These are phyloP conservation scores for Eimeria sp. DNA, from an alignment of 169 alveolate species.

Conservation along the genomic window DNA sequence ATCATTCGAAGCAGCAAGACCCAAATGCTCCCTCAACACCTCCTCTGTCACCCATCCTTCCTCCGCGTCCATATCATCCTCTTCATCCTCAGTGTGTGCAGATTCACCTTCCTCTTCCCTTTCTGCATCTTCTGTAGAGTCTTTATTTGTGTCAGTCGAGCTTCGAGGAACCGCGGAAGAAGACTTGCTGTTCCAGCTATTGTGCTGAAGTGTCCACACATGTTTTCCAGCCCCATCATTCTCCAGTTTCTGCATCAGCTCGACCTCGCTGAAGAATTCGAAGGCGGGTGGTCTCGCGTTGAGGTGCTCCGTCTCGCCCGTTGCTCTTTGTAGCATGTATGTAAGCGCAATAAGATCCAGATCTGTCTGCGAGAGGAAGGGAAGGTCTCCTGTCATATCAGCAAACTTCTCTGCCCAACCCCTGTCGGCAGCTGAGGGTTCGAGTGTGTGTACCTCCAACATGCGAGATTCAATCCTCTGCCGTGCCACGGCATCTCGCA, in stretches of 20 bases:
- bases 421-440: slow-evolving; percentile 80
- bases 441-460: slow-evolving; percentile 66
- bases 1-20: not conserved
- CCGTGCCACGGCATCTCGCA: slow-evolving; percentile 88
- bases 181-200: not conserved
- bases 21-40: slow-evolving; percentile 45
- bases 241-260: slow-evolving; percentile 9
- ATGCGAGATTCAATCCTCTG: slow-evolving; percentile 26
- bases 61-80: slow-evolving; percentile 27
- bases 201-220: slow-evolving; percentile 38
- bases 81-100: not conserved
- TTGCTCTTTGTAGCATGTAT: slow-evolving; percentile 81
- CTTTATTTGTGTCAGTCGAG: not conserved
- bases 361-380: slow-evolving; percentile 75
- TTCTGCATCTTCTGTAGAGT: not conserved
- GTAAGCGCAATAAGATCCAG: slow-evolving; percentile 84
- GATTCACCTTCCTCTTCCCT: not conserved
- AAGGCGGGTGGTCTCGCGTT: slow-evolving; percentile 53
- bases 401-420: slow-evolving; percentile 83
- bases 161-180: not conserved
- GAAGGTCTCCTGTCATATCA: slow-evolving; percentile 79
- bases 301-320: slow-evolving; percentile 68
- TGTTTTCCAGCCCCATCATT: not conserved
- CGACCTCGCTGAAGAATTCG: slow-evolving; percentile 37
- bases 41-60: slow-evolving; percentile 62